phyloP scores from a whole-genome alignment of 2,329 filamentous ascomycete species.

The Fusarium transvaalense region DNA sequence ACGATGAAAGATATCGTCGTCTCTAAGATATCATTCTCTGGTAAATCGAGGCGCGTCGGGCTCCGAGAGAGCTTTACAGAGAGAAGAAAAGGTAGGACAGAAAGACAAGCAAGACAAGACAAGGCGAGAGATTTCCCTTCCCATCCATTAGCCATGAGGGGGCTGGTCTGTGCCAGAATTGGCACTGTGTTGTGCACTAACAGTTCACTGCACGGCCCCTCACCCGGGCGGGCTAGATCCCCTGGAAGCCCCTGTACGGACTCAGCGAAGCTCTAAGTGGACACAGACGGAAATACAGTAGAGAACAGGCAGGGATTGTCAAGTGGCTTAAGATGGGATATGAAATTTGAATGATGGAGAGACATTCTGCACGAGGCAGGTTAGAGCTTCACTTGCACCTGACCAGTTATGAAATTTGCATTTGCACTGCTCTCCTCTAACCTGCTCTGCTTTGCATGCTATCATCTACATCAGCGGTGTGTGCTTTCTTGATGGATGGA shows the following conservation, averaged over 20 bases:
- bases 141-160: too few species aligned
- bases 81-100: conserved; percentile 38
- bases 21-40: conserved; percentile 41
- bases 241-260: conserved; percentile 31
- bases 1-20: conserved; percentile 28
- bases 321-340: conserved; percentile 38
- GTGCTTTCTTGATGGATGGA: conserved; percentile 5
- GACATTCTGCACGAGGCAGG: conserved; percentile 37
- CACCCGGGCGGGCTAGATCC: conserved; percentile 20
- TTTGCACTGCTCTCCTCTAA: not conserved
- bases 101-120: conserved; percentile 11
- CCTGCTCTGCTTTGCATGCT: not conserved
- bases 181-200: conserved; percentile 45
- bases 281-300: conserved; percentile 34
- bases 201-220: conserved; percentile 27
- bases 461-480: conserved; percentile 5
- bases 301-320: conserved; percentile 20
- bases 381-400: conserved; percentile 30
- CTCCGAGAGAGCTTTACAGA: conserved; percentile 35
- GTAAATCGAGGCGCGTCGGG: conserved; percentile 41
- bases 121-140: conserved; percentile 40
- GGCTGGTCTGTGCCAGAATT: conserved; percentile 37
- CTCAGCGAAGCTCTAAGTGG: conserved; percentile 38
- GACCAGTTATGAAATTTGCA: conserved; percentile 9
- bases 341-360: conserved; percentile 42